Percentiles rank a stretch among this genome's conserved stretches.
These are phyloP conservation scores for Peniophora sp. DNA, from an alignment of 1,284 basidiomycete genomes.

Conservation along the genomic window DNA sequence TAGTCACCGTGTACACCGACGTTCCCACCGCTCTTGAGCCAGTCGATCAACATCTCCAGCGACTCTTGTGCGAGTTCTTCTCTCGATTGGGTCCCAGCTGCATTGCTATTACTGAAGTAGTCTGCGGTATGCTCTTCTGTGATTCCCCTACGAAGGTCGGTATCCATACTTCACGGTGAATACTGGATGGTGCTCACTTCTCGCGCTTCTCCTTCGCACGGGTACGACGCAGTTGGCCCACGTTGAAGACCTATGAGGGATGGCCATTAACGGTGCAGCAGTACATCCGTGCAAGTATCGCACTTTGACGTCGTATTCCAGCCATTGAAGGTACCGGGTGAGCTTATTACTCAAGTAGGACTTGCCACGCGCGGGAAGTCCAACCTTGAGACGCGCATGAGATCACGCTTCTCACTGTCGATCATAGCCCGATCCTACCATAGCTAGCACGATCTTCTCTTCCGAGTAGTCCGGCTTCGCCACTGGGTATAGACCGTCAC, in stretches of 20 bases:
- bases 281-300: neutral
- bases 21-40: constrained; percentile 94
- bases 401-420: constrained; percentile 19
- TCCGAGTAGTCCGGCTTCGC: constrained; percentile 97
- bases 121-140: constrained; percentile 87
- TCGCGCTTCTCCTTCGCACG: constrained; percentile 75
- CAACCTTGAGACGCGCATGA: constrained; percentile 40
- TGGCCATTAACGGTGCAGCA: neutral
- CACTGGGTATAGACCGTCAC: constrained; percentile 37
- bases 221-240: constrained; percentile 88
- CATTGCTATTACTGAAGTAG: constrained; percentile 89
- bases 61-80: constrained; percentile 89
- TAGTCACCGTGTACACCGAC: constrained; percentile 90
- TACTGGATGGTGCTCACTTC: constrained; percentile 39
- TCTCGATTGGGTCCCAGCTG: constrained; percentile 68
- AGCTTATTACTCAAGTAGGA: constrained; percentile 83
- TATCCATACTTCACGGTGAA: neutral
- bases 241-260: constrained; percentile 86
- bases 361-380: constrained; percentile 77
- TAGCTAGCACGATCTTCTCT: constrained; percentile 96
- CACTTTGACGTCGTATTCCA: constrained; percentile 96
- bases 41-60: constrained; percentile 89
- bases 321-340: constrained; percentile 87
- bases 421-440: constrained; percentile 47
- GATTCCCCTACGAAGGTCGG: constrained; percentile 54